phyloP scores from a whole-genome alignment of 257 asterid genomes.

The Nicotiana knightiana region DNA sequence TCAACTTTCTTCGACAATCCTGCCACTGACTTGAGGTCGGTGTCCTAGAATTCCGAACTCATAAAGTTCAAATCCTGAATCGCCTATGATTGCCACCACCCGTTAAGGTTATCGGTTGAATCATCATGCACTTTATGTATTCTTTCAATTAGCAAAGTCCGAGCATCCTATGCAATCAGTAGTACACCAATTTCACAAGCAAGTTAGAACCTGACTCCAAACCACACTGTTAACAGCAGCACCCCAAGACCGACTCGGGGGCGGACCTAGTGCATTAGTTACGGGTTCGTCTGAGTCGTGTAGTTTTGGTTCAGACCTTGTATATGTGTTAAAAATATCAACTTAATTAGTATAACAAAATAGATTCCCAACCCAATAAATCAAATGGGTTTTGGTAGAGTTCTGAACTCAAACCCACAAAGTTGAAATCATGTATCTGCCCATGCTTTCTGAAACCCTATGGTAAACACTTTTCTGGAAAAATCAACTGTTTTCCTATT shows the following conservation, averaged over 20 bases:
- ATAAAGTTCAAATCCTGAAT: too few relatives aligned
- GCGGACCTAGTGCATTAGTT: too few relatives aligned
- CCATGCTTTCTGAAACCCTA: conserved; percentile 2
- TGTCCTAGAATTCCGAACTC: too few relatives aligned
- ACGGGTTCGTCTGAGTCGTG: background rate
- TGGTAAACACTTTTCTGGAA: conserved; percentile 40
- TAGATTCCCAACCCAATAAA: too few relatives aligned
- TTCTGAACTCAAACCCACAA: too few relatives aligned
- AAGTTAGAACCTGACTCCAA: conserved; percentile 10
- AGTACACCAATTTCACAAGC: conserved; percentile 38
- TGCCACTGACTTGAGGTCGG: conserved; percentile 36
- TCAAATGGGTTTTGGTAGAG: too few relatives aligned
- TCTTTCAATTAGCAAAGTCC: conserved; percentile 4
- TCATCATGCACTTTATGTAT: background rate
- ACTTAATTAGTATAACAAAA: too few relatives aligned
- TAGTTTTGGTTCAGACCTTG: too few relatives aligned
- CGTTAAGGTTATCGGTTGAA: background rate
- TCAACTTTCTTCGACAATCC: conserved; percentile 44
- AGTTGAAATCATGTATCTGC: too few relatives aligned
- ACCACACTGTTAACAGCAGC: conserved; percentile 41
- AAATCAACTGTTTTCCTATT: conserved; percentile 43
- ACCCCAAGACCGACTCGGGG: conserved; percentile 19
- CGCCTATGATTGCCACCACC: background rate
- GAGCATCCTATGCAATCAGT: conserved; percentile 34
- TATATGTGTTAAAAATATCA: too few relatives aligned